Base-by-base conservation (phyloP, 352 stramenopile species). In the Phytophthora syringae region DNA sequence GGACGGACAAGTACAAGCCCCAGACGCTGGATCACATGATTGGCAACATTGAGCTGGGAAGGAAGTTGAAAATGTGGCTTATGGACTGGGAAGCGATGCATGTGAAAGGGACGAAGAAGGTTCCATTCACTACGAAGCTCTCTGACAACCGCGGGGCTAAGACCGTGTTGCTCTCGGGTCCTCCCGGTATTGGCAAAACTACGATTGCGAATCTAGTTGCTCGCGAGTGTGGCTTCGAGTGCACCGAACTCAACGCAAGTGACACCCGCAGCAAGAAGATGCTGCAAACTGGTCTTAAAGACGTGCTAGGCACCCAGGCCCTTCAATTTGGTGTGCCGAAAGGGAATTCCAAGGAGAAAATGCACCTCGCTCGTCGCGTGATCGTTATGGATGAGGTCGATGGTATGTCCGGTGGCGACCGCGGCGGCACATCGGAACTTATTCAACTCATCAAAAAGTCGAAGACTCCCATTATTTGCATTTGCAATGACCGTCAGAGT, bases 351-450 rank as follows among this genome's bases (percentile, higher is more conserved):
- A 79, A 82, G 15, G 67, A 84, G 12, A 79, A 79, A 25, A 81
- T 94, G 62, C 77, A 85, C 40, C 57, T 95, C 7, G 77, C 81
- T 49, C 92, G 94, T 72, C 93, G 97, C 18, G 86, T 98, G 45
- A 86, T 99, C 12, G 94, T 99, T 60, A 99, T 99, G 98, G 98
- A 99, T 62, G 97, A 99, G 83, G 97, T 99, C 2, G 98, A 99
- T 72, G 98, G 98, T 21, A 99, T 99, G 97, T 97, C 93, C 24
- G 93, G 89, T 1, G 96, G 96, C 11, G 98, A 99, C 79, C 84
- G 97, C 12, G 97, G 95, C 45, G 97, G 97, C 42, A 99, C 98
- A 11, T 84, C 89, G 16, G 97, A 99, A 82, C 77, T 99, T n/a
- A 99, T 99, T 70, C 81, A 96, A 74, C 94, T 99, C 54, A 99